Percentiles rank a stretch among this genome's conserved stretches.
Conservation (phyloP, 2,329 filamentous ascomycete species). For the Fusarium sp. region DNA sequence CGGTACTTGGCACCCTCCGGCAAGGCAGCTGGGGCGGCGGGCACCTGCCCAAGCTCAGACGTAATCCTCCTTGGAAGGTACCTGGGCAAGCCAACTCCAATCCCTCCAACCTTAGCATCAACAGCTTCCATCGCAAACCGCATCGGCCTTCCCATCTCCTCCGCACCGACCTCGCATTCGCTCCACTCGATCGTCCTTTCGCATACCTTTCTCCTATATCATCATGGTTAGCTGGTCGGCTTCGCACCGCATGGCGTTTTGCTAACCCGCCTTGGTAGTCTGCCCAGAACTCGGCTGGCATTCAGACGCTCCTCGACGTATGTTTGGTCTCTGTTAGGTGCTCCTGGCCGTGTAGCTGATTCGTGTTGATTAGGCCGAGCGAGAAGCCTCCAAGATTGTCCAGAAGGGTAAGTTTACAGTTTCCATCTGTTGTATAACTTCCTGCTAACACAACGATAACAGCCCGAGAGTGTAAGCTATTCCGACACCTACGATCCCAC, state of each 20-base stretch:
- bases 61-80: slow-evolving; percentile 35
- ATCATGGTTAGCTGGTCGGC: slow-evolving; percentile 38
- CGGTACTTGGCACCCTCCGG: background rate
- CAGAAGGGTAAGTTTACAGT: slow-evolving; percentile 78
- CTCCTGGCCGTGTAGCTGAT: slow-evolving; percentile 6
- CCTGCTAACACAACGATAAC: slow-evolving; percentile 44
- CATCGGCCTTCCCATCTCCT: background rate
- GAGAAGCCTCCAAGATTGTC: slow-evolving; percentile 98
- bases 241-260: slow-evolving; percentile 26
- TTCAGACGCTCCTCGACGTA: slow-evolving; percentile 99
- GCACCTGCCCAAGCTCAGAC: slow-evolving; percentile 36
- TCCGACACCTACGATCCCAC: slow-evolving; percentile 2
- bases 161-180: background rate
- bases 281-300: slow-evolving; percentile 97
- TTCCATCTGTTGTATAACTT: slow-evolving; percentile 10
- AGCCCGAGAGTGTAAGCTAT: slow-evolving; percentile 89
- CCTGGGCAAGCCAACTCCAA: slow-evolving; percentile 31
- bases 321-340: slow-evolving; percentile 46
- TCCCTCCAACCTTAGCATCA: slow-evolving; percentile 25
- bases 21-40: slow-evolving; percentile 26
- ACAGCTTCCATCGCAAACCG: slow-evolving; percentile 21
- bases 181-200: background rate
- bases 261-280: slow-evolving; percentile 69
- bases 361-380: slow-evolving; percentile 77
- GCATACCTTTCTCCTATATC: slow-evolving; percentile 3